Evolutionary conservation across 106 monocot species (phyloP).

Genomic region (Amphibolis antarctica): DNA sequence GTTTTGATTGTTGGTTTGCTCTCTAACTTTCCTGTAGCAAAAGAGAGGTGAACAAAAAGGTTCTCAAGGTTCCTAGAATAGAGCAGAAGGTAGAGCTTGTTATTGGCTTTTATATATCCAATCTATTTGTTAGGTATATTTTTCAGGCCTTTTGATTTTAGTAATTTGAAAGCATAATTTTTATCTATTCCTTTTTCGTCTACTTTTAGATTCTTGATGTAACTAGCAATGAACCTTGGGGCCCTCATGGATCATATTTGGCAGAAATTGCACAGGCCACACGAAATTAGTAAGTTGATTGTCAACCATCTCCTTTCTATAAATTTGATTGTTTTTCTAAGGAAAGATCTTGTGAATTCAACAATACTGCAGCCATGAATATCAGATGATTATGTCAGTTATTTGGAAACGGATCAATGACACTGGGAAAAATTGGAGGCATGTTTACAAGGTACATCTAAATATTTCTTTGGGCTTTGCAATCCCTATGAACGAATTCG

Average conservation of each 20-base stretch:
- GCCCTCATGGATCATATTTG: slow-evolving; percentile 86
- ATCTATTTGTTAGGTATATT: neutral
- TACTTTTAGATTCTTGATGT: slow-evolving; percentile 81
- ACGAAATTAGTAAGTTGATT: slow-evolving; percentile 56
- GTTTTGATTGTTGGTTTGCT: neutral
- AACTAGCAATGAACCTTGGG: slow-evolving; percentile 97
- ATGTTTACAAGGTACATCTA: slow-evolving; percentile 76
- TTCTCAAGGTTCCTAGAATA: slow-evolving; percentile 76
- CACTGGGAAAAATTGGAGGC: slow-evolving; percentile 96
- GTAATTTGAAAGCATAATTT: neutral
- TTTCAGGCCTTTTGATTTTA: neutral
- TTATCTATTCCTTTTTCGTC: neutral
- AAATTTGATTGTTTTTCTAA: neutral
- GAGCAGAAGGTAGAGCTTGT: slow-evolving; percentile 69
- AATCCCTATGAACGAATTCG: neutral
- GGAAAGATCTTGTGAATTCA: neutral
- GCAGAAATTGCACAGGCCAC: slow-evolving; percentile 90
- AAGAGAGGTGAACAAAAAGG: slow-evolving; percentile 94
- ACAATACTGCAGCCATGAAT: slow-evolving; percentile 62
- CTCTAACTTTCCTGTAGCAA: slow-evolving; percentile 42
- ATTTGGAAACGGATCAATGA: slow-evolving; percentile 98
- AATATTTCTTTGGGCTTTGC: too few relatives aligned
- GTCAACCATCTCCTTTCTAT: neutral
- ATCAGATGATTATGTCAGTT: slow-evolving; percentile 82
- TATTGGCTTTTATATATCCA: neutral